These are phyloP conservation scores for Wickerhamiella azymoides DNA, from an alignment of 805 yeast species.

Conservation along the genomic window DNA sequence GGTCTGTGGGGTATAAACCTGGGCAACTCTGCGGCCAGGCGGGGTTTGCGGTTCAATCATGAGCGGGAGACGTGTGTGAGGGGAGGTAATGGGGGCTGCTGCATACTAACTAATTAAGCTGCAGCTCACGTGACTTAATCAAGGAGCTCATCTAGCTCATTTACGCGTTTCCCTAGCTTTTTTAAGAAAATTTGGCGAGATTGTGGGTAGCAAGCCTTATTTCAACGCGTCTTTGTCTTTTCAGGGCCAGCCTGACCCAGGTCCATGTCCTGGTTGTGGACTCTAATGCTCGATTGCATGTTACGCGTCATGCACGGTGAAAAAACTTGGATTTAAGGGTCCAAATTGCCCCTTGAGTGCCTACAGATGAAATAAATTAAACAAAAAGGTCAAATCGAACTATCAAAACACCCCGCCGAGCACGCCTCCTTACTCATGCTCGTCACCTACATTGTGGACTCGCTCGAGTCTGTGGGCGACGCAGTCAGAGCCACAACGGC, in stretches of 20 bases:
- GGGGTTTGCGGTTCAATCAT: slow-evolving; percentile 20
- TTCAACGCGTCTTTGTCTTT: background rate
- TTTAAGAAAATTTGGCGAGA: background rate
- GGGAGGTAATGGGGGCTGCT: background rate
- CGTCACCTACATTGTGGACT: slow-evolving; percentile 1
- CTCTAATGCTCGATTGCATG: no score
- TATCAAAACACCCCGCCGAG: no score
- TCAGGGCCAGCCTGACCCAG: no score
- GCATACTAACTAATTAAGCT: slow-evolving; percentile 12
- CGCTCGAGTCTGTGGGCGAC: slow-evolving; percentile 1
- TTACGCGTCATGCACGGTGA: no score
- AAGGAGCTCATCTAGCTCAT: background rate
- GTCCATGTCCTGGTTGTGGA: no score
- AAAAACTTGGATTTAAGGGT: no score
- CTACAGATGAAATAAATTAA: no score
- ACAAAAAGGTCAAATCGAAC: no score
- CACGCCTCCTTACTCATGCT: slow-evolving; percentile 1
- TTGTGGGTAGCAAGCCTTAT: background rate
- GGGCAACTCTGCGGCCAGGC: slow-evolving; percentile 13
- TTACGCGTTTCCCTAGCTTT: background rate
- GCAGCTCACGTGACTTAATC: background rate
- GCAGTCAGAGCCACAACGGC: background rate
- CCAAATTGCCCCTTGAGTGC: no score
- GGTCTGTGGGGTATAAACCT: slow-evolving; percentile 18
- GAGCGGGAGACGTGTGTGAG: no score